These are phyloP conservation scores for Tuber umbilicatum DNA, from an alignment of 495 filamentous ascomycete genomes.

Conservation along the genomic window DNA sequence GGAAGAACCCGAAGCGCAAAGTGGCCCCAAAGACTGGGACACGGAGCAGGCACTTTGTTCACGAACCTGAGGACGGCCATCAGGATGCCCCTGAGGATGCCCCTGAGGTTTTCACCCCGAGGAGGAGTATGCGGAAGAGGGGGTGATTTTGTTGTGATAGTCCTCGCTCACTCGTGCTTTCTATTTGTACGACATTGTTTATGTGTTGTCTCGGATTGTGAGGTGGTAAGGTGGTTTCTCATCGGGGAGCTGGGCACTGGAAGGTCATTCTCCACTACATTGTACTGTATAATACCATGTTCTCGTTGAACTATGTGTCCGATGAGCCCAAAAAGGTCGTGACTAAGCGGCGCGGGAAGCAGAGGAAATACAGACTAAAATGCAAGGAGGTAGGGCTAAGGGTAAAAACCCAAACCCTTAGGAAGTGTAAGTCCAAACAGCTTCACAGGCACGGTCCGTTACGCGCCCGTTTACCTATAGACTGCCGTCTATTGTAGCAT, in stretches of 20 bases:
- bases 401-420: too few relatives aligned
- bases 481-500: too few relatives aligned
- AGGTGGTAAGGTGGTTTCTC: background rate
- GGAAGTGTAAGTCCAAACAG: too few relatives aligned
- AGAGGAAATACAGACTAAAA: too few relatives aligned
- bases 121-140: constrained; percentile 1
- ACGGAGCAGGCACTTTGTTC: constrained; percentile 18
- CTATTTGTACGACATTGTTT: background rate
- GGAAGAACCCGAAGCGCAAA: constrained; percentile 36
- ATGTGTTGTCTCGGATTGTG: background rate
- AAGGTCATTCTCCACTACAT: background rate
- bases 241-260: background rate
- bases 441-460: too few relatives aligned
- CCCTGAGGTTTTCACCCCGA: constrained; percentile 1
- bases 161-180: background rate
- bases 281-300: background rate
- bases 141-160: background rate
- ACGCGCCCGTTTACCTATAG: too few relatives aligned
- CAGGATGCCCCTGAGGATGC: background rate
- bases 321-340: too few relatives aligned
- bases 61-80: background rate
- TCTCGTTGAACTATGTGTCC: too few relatives aligned
- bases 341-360: too few relatives aligned
- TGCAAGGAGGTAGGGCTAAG: too few relatives aligned
- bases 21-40: constrained; percentile 35